A percentile compares a stretch with the other conserved stretches of the same genome.
Conservation (phyloP, 306 rosid species). For the Boehmeria nivea region DNA sequence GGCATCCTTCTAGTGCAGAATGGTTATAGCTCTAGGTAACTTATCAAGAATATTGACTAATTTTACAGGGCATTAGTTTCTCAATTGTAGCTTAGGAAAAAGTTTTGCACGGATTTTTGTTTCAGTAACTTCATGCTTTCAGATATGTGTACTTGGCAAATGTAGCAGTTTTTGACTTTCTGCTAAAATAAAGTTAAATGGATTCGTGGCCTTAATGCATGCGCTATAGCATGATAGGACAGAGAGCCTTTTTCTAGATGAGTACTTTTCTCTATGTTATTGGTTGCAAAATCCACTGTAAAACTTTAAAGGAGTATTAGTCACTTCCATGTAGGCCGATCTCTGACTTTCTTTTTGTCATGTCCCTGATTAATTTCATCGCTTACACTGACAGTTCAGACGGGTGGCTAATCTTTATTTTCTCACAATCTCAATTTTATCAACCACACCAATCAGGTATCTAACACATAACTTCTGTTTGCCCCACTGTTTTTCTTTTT, state of each 20-base stretch:
- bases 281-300: conserved; percentile 1
- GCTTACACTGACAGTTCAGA: conserved; percentile 76
- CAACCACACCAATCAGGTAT: conserved; percentile 90
- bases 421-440: conserved; percentile 86
- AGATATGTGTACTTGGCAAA: not conserved
- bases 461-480: not conserved
- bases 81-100: too few species aligned
- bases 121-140: too few species aligned
- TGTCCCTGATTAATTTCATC: conserved; percentile 41
- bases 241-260: too few species aligned
- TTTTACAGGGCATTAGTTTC: too few species aligned
- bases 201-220: not conserved
- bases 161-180: not conserved
- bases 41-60: too few species aligned
- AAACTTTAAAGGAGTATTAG: conserved; percentile 2
- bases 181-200: not conserved
- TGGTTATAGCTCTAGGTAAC: not conserved
- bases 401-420: conserved; percentile 98
- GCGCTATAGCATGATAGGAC: too few species aligned
- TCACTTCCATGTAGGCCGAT: conserved; percentile 14
- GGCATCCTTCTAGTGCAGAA: conserved; percentile 13
- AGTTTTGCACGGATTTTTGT: too few species aligned
- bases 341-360: conserved; percentile 16
- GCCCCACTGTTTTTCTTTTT: not conserved
- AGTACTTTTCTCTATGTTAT: not conserved